These are phyloP conservation scores for Gilbertella persicaria DNA, from an alignment of 371 early-diverging fungal genomes.

Conservation along the genomic window DNA sequence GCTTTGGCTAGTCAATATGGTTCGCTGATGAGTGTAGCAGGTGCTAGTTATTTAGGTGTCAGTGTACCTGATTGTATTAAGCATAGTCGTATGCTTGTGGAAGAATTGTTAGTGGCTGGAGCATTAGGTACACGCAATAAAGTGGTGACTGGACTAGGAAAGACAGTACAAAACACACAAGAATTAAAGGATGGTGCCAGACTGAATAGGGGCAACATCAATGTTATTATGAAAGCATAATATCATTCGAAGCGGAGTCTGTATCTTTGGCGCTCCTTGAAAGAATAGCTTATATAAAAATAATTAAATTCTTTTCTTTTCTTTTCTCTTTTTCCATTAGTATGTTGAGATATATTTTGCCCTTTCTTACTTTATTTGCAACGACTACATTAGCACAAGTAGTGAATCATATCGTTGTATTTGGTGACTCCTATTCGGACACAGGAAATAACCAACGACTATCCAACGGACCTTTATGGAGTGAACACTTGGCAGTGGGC, in stretches of 20 bases:
- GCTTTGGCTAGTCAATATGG: constrained; percentile 42
- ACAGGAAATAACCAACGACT: constrained; percentile 37
- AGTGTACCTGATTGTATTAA: constrained; percentile 87
- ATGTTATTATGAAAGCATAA: constrained; percentile 42
- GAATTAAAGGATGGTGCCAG: constrained; percentile 35
- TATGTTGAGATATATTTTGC: too few species aligned
- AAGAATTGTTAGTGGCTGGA: constrained; percentile 46
- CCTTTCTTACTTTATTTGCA: too few species aligned
- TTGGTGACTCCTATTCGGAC: constrained; percentile 55
- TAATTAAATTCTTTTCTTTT: too few species aligned
- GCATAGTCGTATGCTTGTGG: constrained; percentile 68
- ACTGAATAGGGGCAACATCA: constrained; percentile 38
- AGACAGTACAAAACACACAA: constrained; percentile 15
- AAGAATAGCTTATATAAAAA: too few species aligned
- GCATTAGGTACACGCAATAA: constrained; percentile 40
- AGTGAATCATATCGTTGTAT: constrained; percentile 43
- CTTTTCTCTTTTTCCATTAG: too few species aligned
- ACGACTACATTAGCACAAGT: too few species aligned
- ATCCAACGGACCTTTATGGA: constrained; percentile 55
- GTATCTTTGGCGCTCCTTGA: too few species aligned
- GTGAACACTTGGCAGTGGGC: constrained; percentile 42
- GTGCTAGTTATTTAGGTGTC: constrained; percentile 85
- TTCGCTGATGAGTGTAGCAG: constrained; percentile 69
- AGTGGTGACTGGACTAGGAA: constrained; percentile 55
- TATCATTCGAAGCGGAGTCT: too few species aligned